Evolutionary conservation across 192 early-diverging fungal species (phyloP).

Genomic region (Ambispora gerdemannii): DNA sequence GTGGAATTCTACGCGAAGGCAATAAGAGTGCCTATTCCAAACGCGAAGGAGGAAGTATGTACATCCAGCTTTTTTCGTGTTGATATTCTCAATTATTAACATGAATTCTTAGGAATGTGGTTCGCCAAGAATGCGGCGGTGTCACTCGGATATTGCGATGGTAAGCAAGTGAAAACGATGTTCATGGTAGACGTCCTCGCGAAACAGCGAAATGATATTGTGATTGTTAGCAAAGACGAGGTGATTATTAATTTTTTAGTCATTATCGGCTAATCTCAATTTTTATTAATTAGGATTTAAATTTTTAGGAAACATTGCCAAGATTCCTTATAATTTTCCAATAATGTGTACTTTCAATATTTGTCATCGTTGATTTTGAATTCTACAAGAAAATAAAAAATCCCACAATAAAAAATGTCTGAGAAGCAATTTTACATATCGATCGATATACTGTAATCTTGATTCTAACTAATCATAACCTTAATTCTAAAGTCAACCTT

Average conservation of each 20-base stretch:
- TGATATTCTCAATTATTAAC: neutral
- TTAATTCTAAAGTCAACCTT: too few species aligned
- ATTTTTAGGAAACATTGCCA: too few species aligned
- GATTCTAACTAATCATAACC: too few species aligned
- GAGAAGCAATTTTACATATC: too few species aligned
- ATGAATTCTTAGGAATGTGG: neutral
- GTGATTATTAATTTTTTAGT: neutral
- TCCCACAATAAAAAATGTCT: too few species aligned
- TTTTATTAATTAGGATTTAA: too few species aligned
- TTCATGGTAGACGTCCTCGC: neutral
- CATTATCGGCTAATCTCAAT: too few species aligned
- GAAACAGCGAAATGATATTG: neutral
- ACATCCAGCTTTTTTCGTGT: neutral
- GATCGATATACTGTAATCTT: too few species aligned
- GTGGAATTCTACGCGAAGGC: neutral
- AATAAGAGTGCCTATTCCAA: neutral
- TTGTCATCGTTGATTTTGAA: too few species aligned
- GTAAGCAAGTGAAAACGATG: neutral
- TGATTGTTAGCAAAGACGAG: neutral
- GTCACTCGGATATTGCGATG: neutral
- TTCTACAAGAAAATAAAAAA: too few species aligned
- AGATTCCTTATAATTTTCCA: too few species aligned
- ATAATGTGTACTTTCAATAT: too few species aligned
- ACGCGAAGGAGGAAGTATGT: neutral
- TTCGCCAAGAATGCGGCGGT: neutral